Percentiles rank a stretch among this genome's conserved stretches.
phyloP scores from a whole-genome alignment of 2,329 filamentous ascomycete genomes.

The Colletotrichum endophyticum region DNA sequence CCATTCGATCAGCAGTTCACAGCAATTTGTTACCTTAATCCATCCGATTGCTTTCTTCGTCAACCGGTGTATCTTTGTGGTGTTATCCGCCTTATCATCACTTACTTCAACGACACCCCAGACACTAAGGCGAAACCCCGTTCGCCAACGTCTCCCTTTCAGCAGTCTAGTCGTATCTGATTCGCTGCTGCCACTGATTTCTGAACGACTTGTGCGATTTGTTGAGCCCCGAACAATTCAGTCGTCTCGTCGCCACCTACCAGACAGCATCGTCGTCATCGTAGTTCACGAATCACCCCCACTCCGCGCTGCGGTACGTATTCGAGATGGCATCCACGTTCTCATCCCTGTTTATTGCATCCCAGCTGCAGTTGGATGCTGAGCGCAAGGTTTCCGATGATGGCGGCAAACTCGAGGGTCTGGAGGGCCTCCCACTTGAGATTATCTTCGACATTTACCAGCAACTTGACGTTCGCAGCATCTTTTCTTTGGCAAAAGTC shows the following conservation, averaged over 20 bases:
- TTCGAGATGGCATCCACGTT: not conserved
- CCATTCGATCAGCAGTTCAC: not conserved
- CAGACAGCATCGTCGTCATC: not conserved
- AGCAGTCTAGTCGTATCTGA: not conserved
- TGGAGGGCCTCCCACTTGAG: slow-evolving; percentile 47
- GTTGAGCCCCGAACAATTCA: not conserved
- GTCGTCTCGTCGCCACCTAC: not conserved
- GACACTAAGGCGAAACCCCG: not conserved
- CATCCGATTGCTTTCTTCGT: not conserved
- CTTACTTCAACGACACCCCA: not conserved
- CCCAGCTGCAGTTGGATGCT: not conserved
- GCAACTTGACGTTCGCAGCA: slow-evolving; percentile 44
- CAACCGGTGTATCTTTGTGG: not conserved
- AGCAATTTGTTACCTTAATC: not conserved
- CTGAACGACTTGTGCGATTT: not conserved
- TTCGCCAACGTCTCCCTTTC: not conserved
- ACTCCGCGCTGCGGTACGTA: not conserved
- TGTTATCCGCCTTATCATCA: not conserved
- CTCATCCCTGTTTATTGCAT: not conserved
- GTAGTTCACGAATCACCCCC: not conserved
- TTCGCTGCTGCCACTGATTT: not conserved
- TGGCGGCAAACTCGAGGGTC: slow-evolving; percentile 14
- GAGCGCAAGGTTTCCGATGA: not conserved
- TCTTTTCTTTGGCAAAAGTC: slow-evolving; percentile 41
- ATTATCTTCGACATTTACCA: slow-evolving; percentile 54